Conservation (phyloP, 495 filamentous ascomycete species). For the Penicillium samsonianum region DNA sequence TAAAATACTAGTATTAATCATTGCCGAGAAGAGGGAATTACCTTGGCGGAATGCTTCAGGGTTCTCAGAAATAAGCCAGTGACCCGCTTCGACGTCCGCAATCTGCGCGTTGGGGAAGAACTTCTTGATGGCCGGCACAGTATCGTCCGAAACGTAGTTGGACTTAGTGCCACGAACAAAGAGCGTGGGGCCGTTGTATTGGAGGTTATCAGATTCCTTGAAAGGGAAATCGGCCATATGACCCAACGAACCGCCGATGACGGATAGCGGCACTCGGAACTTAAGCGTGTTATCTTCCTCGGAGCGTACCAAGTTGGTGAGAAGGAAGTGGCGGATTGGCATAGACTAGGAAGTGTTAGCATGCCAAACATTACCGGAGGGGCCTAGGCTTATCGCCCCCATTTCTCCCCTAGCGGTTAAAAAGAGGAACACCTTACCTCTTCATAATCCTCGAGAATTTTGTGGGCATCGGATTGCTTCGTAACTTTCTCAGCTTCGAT, state of each 20-base stretch:
- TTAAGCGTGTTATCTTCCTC: constrained; percentile 43
- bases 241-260: constrained; percentile 56
- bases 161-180: constrained; percentile 84
- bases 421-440: constrained; percentile 40
- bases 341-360: constrained; percentile 52
- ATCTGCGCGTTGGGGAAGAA: constrained; percentile 87
- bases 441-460: constrained; percentile 77
- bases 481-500: constrained; percentile 64
- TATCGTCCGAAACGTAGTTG: constrained; percentile 83
- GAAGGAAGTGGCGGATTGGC: constrained; percentile 83
- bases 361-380: neutral
- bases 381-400: neutral
- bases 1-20: neutral
- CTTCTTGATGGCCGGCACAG: constrained; percentile 79
- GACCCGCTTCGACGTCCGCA: constrained; percentile 81
- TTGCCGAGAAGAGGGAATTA: constrained; percentile 41
- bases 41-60: constrained; percentile 83
- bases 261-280: constrained; percentile 63
- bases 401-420: neutral
- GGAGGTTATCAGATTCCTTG: constrained; percentile 49
- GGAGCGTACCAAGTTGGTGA: constrained; percentile 78
- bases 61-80: constrained; percentile 94
- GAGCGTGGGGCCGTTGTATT: constrained; percentile 75
- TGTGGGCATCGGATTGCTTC: constrained; percentile 75
- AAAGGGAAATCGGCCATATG: constrained; percentile 84